Base-by-base conservation (phyloP, 352 stramenopile genomes). In the Phytophthora meadii region DNA sequence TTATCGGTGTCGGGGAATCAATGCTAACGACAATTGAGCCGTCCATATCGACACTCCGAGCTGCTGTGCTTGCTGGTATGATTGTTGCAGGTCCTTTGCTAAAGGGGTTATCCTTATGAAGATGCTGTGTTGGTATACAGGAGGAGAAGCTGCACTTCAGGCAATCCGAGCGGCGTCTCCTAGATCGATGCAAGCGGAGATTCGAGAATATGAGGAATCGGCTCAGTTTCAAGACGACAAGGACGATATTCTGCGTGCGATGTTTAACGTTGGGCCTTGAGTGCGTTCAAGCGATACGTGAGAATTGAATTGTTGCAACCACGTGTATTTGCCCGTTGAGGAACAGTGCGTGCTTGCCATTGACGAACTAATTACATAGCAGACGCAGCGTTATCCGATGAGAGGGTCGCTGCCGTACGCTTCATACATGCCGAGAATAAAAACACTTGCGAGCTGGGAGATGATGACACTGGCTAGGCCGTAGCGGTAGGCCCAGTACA, bases 401-500 rank as follows among this genome's bases (percentile, higher is more conserved):
- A 88, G 74, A 50, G 74, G 74, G 5, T 67, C 64, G 47, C 45
- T 81, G 45, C 73, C 67, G 68, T 86, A 77, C 24, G 52, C 64
- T 41, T 67, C 49, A 45, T 74, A 88, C 55, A 88, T 64, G 28
- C 79, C 79, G 44, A 88, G 74, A 61, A 88, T 70, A 70, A 80
- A 82, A 62, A 82, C 72, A 67, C 79, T 88, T 34, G 72, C 73
- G 37, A 88, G 63, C 55, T 85, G 79, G 42, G 79, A 81, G 61
- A 84, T 50, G 36, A 85, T 53, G 40, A 88, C 52, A 46, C 79
- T 88, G 39, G 48, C 50, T 6, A 84, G 10, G n/a, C 73, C 79
- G 25, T 88, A 88, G 41, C 74, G 74, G 45, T 88, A 88, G n/a
- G 80, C 77, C 57, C 65, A 87, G 19, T 71, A 76, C 40, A 86